A percentile compares a stretch with the other conserved stretches of the same genome.
These are phyloP conservation scores for Pistacia vera DNA, from an alignment of 345 rosid genomes.

Conservation along the genomic window DNA sequence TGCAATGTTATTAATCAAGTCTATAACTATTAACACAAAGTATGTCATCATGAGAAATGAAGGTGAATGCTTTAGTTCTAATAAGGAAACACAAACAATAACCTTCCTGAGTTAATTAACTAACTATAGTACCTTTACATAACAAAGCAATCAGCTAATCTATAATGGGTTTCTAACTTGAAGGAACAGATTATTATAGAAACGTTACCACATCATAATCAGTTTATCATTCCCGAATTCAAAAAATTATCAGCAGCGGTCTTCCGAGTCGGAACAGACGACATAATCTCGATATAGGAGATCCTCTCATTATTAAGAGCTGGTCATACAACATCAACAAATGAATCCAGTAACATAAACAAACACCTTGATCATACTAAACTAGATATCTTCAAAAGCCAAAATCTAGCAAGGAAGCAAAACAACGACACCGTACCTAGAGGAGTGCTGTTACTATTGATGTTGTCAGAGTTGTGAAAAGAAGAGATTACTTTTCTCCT, in stretches of 20 bases:
- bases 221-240: slow-evolving; percentile 71
- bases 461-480: slow-evolving; percentile 41
- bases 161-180: not conserved
- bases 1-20: too few species aligned
- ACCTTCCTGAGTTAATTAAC: too few species aligned
- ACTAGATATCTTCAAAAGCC: slow-evolving; percentile 2
- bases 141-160: not conserved
- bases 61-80: too few species aligned
- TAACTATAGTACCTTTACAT: too few species aligned
- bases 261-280: slow-evolving; percentile 52
- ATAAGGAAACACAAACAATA: too few species aligned
- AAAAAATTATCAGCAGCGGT: slow-evolving; percentile 69
- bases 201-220: slow-evolving; percentile 84
- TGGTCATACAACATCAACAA: slow-evolving; percentile 23
- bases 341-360: not conserved
- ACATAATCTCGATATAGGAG: slow-evolving; percentile 43
- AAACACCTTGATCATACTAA: not conserved
- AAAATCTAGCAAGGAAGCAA: not conserved
- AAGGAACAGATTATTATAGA: not conserved
- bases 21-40: too few species aligned
- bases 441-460: slow-evolving; percentile 26
- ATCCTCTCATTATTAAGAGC: slow-evolving; percentile 47
- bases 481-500: slow-evolving; percentile 41
- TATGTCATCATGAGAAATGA: too few species aligned
- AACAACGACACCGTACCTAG: too few species aligned